A percentile compares a stretch with the other conserved stretches of the same genome.
Conservation (phyloP, 2,329 filamentous ascomycete species). For the Lasiodiplodia sp. region DNA sequence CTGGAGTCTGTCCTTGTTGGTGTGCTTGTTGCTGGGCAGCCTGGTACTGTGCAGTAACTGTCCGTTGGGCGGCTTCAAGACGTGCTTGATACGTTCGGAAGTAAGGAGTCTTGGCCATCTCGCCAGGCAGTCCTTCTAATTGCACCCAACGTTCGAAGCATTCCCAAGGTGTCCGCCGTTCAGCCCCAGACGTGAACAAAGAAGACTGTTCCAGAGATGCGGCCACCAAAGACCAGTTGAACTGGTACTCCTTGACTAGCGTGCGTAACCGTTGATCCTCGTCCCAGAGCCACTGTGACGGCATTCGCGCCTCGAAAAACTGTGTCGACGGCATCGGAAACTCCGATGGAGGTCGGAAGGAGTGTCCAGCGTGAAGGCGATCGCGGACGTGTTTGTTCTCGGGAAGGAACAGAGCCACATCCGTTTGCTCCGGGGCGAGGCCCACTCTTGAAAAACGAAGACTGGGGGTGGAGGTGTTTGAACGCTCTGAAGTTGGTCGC, state of each 20-base stretch:
- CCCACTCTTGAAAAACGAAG: slow-evolving; percentile 52
- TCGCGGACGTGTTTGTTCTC: slow-evolving; percentile 91
- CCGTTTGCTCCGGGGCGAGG: slow-evolving; percentile 72
- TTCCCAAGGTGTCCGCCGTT: slow-evolving; percentile 95
- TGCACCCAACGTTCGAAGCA: slow-evolving; percentile 98
- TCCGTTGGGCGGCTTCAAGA: slow-evolving; percentile 68
- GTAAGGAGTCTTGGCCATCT: slow-evolving; percentile 95
- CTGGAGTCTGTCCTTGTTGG: slow-evolving; percentile 61
- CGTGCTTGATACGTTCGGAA: slow-evolving; percentile 78
- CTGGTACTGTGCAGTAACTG: slow-evolving; percentile 65
- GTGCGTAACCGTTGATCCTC: slow-evolving; percentile 90
- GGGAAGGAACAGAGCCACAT: slow-evolving; percentile 86
- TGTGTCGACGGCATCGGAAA: slow-evolving; percentile 86
- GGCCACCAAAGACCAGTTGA: slow-evolving; percentile 97
- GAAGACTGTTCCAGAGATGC: slow-evolving; percentile 78
- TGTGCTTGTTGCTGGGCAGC: slow-evolving; percentile 61
- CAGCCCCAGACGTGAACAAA: slow-evolving; percentile 81
- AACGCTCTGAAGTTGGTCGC: slow-evolving; percentile 53
- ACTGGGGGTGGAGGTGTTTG: slow-evolving; percentile 49
- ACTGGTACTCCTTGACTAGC: slow-evolving; percentile 89
- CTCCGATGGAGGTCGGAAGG: slow-evolving; percentile 92
- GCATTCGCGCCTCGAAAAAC: slow-evolving; percentile 86
- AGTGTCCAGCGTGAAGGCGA: slow-evolving; percentile 86
- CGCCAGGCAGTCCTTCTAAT: slow-evolving; percentile 85
- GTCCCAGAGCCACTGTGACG: slow-evolving; percentile 88